Conservation (phyloP, 2,329 filamentous ascomycete genomes). For the Sordariomycetes sp. region DNA sequence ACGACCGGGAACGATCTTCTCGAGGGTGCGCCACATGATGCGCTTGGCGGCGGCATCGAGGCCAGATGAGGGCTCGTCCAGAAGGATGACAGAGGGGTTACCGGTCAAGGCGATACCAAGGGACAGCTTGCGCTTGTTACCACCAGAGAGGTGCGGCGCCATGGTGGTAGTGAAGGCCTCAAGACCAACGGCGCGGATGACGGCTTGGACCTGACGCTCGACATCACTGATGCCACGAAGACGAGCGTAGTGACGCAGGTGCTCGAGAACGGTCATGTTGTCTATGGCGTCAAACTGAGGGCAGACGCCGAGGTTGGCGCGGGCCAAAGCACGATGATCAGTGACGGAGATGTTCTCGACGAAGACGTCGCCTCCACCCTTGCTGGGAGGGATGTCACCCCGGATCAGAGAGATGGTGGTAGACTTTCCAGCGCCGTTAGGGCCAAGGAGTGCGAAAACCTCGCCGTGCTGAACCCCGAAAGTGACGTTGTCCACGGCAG, state of each 20-base stretch:
- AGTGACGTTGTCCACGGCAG: slow-evolving; percentile 62
- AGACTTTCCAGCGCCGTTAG: slow-evolving; percentile 70
- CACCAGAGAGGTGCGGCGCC: slow-evolving; percentile 61
- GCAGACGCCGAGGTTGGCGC: slow-evolving; percentile 59
- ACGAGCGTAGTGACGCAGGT: slow-evolving; percentile 64
- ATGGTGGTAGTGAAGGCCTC: slow-evolving; percentile 50
- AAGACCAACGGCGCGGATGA: slow-evolving; percentile 59
- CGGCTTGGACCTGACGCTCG: slow-evolving; percentile 49
- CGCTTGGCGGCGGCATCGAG: slow-evolving; percentile 69
- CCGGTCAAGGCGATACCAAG: slow-evolving; percentile 69
- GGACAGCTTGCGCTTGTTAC: slow-evolving; percentile 68
- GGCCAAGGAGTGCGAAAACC: slow-evolving; percentile 66
- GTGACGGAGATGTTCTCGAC: slow-evolving; percentile 59
- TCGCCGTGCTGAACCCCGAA: slow-evolving; percentile 61
- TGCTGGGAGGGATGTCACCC: slow-evolving; percentile 59
- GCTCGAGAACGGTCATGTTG: slow-evolving; percentile 63
- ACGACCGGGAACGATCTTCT: slow-evolving; percentile 54
- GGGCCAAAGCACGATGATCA: slow-evolving; percentile 51
- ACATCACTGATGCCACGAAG: slow-evolving; percentile 55
- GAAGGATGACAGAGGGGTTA: slow-evolving; percentile 62
- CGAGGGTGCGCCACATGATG: slow-evolving; percentile 66
- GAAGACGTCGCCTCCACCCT: slow-evolving; percentile 48
- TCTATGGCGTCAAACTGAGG: slow-evolving; percentile 69
- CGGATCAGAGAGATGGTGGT: slow-evolving; percentile 64
- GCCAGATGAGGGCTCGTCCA: slow-evolving; percentile 66